These are phyloP conservation scores for Schizosaccharomyces osmophilus DNA, from an alignment of 805 yeast genomes.

Conservation along the genomic window DNA sequence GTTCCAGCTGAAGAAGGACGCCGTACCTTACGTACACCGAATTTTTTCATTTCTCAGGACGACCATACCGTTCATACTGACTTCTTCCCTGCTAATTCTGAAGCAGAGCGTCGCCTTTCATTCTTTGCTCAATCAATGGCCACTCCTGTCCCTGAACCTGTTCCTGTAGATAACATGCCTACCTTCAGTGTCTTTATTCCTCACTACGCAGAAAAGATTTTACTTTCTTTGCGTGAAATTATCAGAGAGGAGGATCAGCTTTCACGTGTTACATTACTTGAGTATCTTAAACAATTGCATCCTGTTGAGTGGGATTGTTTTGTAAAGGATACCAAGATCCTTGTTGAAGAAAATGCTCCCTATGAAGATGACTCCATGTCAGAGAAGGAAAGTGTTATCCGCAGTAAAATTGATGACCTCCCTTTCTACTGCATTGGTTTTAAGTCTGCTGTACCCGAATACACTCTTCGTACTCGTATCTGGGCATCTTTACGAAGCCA, in stretches of 20 bases:
- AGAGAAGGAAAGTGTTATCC: conserved; percentile 39
- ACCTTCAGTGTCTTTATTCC: conserved; percentile 92
- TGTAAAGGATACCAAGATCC: conserved; percentile 80
- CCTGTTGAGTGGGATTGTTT: conserved; percentile 96
- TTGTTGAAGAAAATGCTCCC: conserved; percentile 76
- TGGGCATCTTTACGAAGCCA: conserved; percentile 97
- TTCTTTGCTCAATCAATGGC: conserved; percentile 98
- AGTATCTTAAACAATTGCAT: conserved; percentile 80
- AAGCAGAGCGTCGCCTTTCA: conserved; percentile 97
- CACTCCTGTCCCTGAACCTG: conserved; percentile 95
- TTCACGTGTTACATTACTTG: conserved; percentile 79
- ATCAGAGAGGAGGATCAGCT: conserved; percentile 93
- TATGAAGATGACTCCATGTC: conserved; percentile 15
- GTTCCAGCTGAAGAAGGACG: conserved; percentile 98
- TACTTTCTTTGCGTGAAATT: conserved; percentile 79
- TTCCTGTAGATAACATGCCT: conserved; percentile 99
- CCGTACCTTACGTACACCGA: conserved; percentile 95
- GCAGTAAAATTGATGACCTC: conserved; percentile 52
- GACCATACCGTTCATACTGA: conserved; percentile 84
- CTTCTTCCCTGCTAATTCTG: conserved; percentile 89
- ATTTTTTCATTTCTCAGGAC: conserved; percentile 94
- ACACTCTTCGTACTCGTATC: conserved; percentile 81
- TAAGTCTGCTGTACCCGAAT: conserved; percentile 93
- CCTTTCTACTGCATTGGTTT: conserved; percentile 93
- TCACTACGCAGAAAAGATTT: conserved; percentile 84